Conservation (phyloP, 768 basidiomycete species). For the Naematelia encephala region DNA sequence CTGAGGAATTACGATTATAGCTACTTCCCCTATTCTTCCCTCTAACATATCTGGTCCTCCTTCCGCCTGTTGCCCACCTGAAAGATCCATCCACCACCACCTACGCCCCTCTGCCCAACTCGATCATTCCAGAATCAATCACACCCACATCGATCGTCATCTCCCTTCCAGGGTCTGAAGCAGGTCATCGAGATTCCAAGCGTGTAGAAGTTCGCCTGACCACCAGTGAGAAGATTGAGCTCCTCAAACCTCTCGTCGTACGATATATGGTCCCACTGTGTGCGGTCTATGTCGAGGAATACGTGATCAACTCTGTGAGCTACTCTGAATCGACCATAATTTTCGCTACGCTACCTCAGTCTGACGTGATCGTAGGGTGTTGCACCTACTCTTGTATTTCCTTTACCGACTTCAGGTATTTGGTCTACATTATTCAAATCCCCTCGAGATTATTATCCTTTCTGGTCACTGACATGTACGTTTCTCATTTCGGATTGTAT, state of each 20-base stretch:
- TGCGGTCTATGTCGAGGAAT: slow-evolving; percentile 61
- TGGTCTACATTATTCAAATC: slow-evolving; percentile 76
- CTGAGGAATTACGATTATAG: slow-evolving; percentile 52
- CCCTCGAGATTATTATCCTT: slow-evolving; percentile 87
- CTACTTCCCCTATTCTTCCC: slow-evolving; percentile 78
- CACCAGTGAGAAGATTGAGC: slow-evolving; percentile 68
- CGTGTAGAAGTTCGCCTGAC: slow-evolving; percentile 56
- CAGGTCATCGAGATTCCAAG: slow-evolving; percentile 32
- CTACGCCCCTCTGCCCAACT: slow-evolving; percentile 37
- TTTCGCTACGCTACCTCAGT: background rate
- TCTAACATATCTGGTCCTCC: slow-evolving; percentile 68
- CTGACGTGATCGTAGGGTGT: slow-evolving; percentile 61
- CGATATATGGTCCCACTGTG: slow-evolving; percentile 87
- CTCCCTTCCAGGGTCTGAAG: background rate
- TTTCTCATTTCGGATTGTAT: background rate
- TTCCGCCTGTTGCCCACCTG: slow-evolving; percentile 63
- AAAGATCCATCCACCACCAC: slow-evolving; percentile 1
- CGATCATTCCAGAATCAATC: slow-evolving; percentile 34
- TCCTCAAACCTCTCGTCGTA: slow-evolving; percentile 72
- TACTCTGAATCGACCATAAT: too few relatives aligned
- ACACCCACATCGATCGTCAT: slow-evolving; percentile 7
- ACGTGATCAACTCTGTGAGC: slow-evolving; percentile 56
- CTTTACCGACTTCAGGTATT: slow-evolving; percentile 66
- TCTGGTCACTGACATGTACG: slow-evolving; percentile 58
- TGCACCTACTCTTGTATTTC: slow-evolving; percentile 82